Percentiles rank a stretch among this genome's conserved stretches.
Conservation (phyloP, 345 rosid species). For the Theobroma cacao region DNA sequence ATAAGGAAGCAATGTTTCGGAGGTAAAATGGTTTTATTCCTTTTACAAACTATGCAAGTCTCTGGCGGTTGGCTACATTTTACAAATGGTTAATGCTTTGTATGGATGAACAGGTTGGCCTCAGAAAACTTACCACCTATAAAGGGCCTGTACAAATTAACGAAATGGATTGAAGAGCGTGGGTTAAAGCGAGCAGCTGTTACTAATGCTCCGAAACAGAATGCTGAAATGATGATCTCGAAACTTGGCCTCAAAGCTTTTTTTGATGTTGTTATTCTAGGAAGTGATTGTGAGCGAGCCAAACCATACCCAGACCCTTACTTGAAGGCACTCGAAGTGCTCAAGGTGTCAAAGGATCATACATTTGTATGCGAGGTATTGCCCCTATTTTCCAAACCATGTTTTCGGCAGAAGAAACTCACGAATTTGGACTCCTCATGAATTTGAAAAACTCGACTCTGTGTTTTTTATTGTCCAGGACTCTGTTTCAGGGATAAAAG, state of each 20-base stretch:
- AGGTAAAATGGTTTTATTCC: constrained; percentile 36
- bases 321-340: constrained; percentile 75
- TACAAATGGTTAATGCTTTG: not conserved
- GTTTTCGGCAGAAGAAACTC: not conserved
- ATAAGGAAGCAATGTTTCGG: constrained; percentile 80
- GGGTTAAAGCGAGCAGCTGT: constrained; percentile 94
- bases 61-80: not conserved
- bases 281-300: constrained; percentile 74
- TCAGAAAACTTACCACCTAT: constrained; percentile 56
- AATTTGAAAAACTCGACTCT: not conserved
- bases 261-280: constrained; percentile 67
- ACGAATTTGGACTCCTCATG: not conserved
- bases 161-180: constrained; percentile 81
- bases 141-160: constrained; percentile 64
- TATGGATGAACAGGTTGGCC: constrained; percentile 52
- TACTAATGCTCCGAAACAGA: constrained; percentile 81
- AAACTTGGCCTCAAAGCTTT: constrained; percentile 78
- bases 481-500: constrained; percentile 84
- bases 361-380: constrained; percentile 74
- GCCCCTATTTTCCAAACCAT: constrained; percentile 5
- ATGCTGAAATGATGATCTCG: constrained; percentile 86
- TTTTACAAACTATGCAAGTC: not conserved
- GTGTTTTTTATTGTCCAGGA: constrained; percentile 40
- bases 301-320: constrained; percentile 92
- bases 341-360: constrained; percentile 82